Base-by-base conservation (phyloP, 257 asterid genomes). In the Solanum ahanhuiri region DNA sequence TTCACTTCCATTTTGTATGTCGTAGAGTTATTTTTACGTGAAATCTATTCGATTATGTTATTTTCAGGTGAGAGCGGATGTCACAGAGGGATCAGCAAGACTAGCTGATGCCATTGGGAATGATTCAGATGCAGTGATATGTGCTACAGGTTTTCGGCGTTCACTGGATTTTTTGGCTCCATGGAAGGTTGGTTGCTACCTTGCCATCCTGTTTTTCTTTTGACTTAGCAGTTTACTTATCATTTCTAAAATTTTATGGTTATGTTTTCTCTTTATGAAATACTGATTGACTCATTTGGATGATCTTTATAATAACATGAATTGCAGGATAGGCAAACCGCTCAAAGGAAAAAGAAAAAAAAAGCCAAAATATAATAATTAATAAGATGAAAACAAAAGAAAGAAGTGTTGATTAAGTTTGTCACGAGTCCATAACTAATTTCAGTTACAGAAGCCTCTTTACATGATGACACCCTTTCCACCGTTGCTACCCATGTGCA, bases 91-190 rank as follows among this genome's bases (percentile, higher is more conserved):
- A 88, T 87, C 98, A 69, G 43, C 91, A 17, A 93, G 92, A 86
- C 88, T 96, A 90, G 97, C 97, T 25, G 95, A 95, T 69, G 97
- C 94, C 84, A 93, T 96, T 73, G 93, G 98, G 85, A 92, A 93
- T 85, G 98, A 96, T 92, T 91, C 98, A 22, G 98, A 95, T 85
- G 99, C 99, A 83, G 99, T 96, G 34, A 91, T 96, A 86, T 95
- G 99, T 88, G 97, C 99, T 43, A 94, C 99, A 3, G 99, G 99
- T 57, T 96, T 93, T 88, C 91, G 90, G 66, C 98, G 89, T 84
- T 94, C 98, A 6, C 94, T 95, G 97, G 97, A 96, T 91, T 89
- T 95, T 83, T 75, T 90, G 12, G 87, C 96, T 87, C 99, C 99
- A 70, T 96, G 99, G 99, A 95, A 95, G 98, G 98, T 96, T 66